Evolutionary conservation across 2,329 filamentous ascomycete genomes (phyloP).

Genomic region (Zymoseptoria passerinii): DNA sequence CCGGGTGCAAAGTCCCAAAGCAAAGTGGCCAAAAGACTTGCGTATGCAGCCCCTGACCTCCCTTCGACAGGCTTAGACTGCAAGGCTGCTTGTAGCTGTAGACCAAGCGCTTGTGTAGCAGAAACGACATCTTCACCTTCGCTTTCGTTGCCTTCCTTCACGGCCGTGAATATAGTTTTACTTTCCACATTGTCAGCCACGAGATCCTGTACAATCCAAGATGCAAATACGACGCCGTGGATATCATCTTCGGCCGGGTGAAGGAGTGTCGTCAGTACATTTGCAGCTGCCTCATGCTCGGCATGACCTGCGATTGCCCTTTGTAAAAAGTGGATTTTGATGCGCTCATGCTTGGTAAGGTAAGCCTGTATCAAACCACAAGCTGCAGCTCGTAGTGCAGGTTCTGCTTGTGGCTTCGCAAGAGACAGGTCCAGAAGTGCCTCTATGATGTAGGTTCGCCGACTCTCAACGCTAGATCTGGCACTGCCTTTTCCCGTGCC

Average conservation of each 20-base stretch:
- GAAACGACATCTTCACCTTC: slow-evolving; percentile 92
- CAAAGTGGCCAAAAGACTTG: slow-evolving; percentile 84
- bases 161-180: slow-evolving; percentile 68
- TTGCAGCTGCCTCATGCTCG: slow-evolving; percentile 67
- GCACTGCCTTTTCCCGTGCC: slow-evolving; percentile 19
- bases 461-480: slow-evolving; percentile 30
- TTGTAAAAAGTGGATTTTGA: slow-evolving; percentile 75
- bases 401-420: slow-evolving; percentile 55
- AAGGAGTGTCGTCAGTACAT: slow-evolving; percentile 77
- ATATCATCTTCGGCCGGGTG: slow-evolving; percentile 63
- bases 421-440: slow-evolving; percentile 78
- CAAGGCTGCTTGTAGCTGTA: slow-evolving; percentile 74
- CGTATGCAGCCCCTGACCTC: slow-evolving; percentile 70
- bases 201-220: slow-evolving; percentile 77
- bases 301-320: slow-evolving; percentile 87
- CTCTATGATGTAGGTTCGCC: slow-evolving; percentile 74
- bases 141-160: slow-evolving; percentile 81
- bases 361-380: slow-evolving; percentile 92
- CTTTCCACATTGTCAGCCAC: slow-evolving; percentile 71
- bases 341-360: slow-evolving; percentile 70
- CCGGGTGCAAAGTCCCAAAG: slow-evolving; percentile 86
- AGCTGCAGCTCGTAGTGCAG: slow-evolving; percentile 75
- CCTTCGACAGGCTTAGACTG: slow-evolving; percentile 57
- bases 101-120: slow-evolving; percentile 78
- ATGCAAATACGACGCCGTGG: slow-evolving; percentile 83